phyloP scores from a whole-genome alignment of 2,329 filamentous ascomycete species.

The Dactylellina leptospora region DNA sequence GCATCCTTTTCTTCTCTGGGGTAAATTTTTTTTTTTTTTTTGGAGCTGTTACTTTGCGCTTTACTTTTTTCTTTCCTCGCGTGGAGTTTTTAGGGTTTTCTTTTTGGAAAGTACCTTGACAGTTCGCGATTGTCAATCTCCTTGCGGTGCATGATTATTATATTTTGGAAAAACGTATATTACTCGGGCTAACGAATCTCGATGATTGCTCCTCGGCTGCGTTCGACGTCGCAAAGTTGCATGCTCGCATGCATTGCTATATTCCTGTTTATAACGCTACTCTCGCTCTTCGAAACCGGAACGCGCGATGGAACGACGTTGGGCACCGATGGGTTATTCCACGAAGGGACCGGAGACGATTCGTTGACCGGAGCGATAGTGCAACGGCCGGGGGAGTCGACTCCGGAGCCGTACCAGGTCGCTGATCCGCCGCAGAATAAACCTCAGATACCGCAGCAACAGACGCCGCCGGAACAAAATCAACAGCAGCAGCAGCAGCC shows the following conservation, averaged over 20 bases:
- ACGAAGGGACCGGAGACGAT: constrained; percentile 42
- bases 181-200: constrained; percentile 2
- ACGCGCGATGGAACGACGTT: constrained; percentile 4
- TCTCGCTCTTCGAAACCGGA: constrained; percentile 52
- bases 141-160: too few species aligned
- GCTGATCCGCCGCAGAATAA: constrained; percentile 36
- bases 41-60: background rate
- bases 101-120: too few species aligned
- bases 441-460: background rate
- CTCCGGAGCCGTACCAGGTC: constrained; percentile 39
- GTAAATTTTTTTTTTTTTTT: background rate
- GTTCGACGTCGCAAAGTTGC: constrained; percentile 28
- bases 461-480: background rate
- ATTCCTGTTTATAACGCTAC: constrained; percentile 55
- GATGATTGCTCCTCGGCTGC: background rate
- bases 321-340: constrained; percentile 33
- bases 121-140: too few species aligned
- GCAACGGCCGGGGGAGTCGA: constrained; percentile 49
- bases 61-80: background rate
- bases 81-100: too few species aligned
- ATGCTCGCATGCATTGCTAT: constrained; percentile 54
- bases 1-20: too few species aligned
- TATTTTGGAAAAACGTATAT: background rate
- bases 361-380: constrained; percentile 52
- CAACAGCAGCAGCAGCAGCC: constrained; percentile 8